A percentile compares a stretch with the other conserved stretches of the same genome.
Conservation (phyloP, 148 eudicot species). For the Euryodendron excelsum region DNA sequence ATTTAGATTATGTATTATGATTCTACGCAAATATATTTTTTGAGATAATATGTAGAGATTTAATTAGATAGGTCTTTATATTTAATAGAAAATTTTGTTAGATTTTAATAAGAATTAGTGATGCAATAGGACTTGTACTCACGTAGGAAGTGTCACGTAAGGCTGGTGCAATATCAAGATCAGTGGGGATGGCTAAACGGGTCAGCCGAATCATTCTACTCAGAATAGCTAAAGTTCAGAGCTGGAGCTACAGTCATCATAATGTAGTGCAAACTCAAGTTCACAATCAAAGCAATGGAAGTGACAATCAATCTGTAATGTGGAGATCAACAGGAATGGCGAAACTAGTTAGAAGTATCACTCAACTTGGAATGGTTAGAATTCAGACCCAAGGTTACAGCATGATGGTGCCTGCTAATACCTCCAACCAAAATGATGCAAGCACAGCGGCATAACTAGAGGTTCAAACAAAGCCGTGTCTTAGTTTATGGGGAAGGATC, state of each 20-base stretch:
- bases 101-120: no score
- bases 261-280: slow-evolving; percentile 12
- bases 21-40: no score
- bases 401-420: slow-evolving; percentile 22
- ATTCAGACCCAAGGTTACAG: slow-evolving; percentile 27
- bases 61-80: no score
- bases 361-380: slow-evolving; percentile 17
- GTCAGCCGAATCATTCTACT: slow-evolving; percentile 20
- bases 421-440: not conserved
- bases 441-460: slow-evolving; percentile 10
- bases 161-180: not conserved
- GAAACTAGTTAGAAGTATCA: slow-evolving; percentile 21
- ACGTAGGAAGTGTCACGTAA: no score
- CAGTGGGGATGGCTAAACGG: slow-evolving; percentile 23
- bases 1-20: no score
- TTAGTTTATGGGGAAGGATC: slow-evolving; percentile 17
- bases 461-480: slow-evolving; percentile 13
- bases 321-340: slow-evolving; percentile 9
- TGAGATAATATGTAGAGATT: no score
- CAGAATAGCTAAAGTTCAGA: slow-evolving; percentile 17
- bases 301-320: not conserved
- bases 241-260: slow-evolving; percentile 23
- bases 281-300: not conserved
- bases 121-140: no score
- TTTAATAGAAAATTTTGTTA: no score